Base-by-base conservation (phyloP, 1,284 basidiomycete genomes). In the Phellopilus nigrolimitatus region DNA sequence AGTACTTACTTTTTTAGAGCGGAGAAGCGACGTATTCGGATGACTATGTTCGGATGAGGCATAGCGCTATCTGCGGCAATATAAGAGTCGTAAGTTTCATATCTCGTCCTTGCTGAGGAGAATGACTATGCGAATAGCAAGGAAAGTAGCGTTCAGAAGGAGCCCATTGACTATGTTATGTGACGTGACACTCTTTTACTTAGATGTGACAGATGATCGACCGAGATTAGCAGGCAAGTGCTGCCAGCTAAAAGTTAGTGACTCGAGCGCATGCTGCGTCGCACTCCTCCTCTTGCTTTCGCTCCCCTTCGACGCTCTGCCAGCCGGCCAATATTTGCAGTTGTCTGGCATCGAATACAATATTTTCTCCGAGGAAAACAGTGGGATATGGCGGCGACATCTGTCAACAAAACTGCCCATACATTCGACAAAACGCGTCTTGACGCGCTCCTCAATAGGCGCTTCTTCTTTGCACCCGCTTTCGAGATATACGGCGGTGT, bases 381-480 rank as follows among this genome's bases (percentile, higher is more conserved):
- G 27, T 28, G 19, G 33, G 49, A 59, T 19, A 63, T 62, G 62
- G 55, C 58, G 42, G 36, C 65, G 53, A 42, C 58, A 12, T 55
- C 65, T 10, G 78, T 93, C 61, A 89, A 94, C 77, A 95, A 90
- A 73, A 81, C 78, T 9, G 86, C 84, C 0, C 94, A 97, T 67
- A 68, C 85, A 12, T 99, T 99, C 65, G 91, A 95, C 70, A 95
- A 97, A 69, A 61, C 74, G 27, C 80, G 87, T 48, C 79, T 99
- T 44, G 95, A 99, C 64, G 86, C 85, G 25, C 72, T 97, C 52
- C 80, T 98, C 57, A 90, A 88, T 62, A 84, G 91, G 57, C 78
- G 97, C 43, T 99, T 99, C 78, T 99, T 99, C 76, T 98, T 91
- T 68, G 93, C 94, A 8, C 95, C 95, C 49, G 91, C 97, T 1